Base-by-base conservation (phyloP, 2,329 filamentous ascomycete species). In the Colletotrichum sp. region DNA sequence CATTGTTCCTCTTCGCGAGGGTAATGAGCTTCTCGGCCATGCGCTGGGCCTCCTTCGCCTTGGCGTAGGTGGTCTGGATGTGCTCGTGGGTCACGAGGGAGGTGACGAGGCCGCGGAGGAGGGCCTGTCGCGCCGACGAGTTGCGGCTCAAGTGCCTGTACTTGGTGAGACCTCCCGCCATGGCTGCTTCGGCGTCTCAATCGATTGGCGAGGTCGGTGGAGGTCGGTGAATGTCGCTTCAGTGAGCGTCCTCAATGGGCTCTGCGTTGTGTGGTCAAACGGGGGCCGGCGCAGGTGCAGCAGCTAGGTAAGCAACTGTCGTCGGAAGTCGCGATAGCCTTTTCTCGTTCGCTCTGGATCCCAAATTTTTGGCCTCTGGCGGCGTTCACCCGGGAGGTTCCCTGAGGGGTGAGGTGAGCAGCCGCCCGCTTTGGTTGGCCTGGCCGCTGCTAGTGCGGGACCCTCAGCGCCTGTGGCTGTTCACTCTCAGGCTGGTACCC, bases 11-110 rank as follows among this genome's bases (percentile, higher is more conserved):
- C 91, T 98, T 99, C 24, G 95, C 96, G 80, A 98, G 85, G 6
- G 96, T 98, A 81, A 99, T 96, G 79, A 98, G 89, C 88, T 98
- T 97, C 83, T 99, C 97, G 9, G 96, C 97, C 80, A 98, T 85
- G 58, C 95, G 91, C 87, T 99, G 97, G 24, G 97, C 95, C 88
- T 99, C 97, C 87, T 98, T 99, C 64, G 97, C 97, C 87, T 98
- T 98, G 84, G 94, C 93, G 90, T 94, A 98, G 87, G 97, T 98
- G 66, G 97, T 99, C 78, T 94, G 93, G 87, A 99, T 98, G 78
- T 95, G 93, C 88, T 99, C 97, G 85, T 98, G 93, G 85, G 95
- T 91, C 87, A 99, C 94, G 79, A 99, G 94, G 70, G 96, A 97
- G 79, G 96, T 98, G 84, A 98, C 96, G 77, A 99, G 90, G 87